A percentile compares a stretch with the other conserved stretches of the same genome.
phyloP scores from a whole-genome alignment of 768 basidiomycete genomes.

The Calocera cornea region DNA sequence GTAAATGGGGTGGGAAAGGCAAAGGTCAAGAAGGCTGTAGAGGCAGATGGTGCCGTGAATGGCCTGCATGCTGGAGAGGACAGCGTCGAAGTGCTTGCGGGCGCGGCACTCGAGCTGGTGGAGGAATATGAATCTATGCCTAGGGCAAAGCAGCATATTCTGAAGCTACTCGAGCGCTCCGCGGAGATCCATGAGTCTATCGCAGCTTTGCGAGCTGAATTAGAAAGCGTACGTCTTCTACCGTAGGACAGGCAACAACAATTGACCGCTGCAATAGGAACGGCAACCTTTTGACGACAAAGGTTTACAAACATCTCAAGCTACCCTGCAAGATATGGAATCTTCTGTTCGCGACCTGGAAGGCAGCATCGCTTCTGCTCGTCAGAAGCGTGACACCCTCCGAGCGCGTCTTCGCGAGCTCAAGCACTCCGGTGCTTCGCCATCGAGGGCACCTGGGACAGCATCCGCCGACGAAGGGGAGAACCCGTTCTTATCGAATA shows the following conservation, averaged over 20 bases:
- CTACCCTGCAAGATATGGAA: neutral
- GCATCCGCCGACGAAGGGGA: neutral
- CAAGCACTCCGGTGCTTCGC: neutral
- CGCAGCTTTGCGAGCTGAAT: neutral
- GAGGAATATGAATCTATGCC: neutral
- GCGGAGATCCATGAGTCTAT: neutral
- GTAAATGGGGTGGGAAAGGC: neutral
- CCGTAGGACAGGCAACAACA: neutral
- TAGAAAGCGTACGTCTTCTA: neutral
- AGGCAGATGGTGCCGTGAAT: neutral
- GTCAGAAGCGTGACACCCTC: neutral
- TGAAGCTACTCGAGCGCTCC: neutral
- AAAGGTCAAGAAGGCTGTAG: neutral
- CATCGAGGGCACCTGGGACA: neutral
- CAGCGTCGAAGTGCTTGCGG: neutral
- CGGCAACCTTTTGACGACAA: neutral
- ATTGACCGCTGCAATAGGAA: neutral
- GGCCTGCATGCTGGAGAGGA: neutral
- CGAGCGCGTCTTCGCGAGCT: neutral
- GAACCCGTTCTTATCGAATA: neutral
- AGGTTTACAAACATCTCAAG: neutral
- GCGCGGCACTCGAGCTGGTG: neutral
- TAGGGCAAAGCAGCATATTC: constrained; percentile 2
- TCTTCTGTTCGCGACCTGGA: neutral
- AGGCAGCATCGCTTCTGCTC: neutral